Conservation (phyloP, 495 filamentous ascomycete species). For the Letharia lupina region DNA sequence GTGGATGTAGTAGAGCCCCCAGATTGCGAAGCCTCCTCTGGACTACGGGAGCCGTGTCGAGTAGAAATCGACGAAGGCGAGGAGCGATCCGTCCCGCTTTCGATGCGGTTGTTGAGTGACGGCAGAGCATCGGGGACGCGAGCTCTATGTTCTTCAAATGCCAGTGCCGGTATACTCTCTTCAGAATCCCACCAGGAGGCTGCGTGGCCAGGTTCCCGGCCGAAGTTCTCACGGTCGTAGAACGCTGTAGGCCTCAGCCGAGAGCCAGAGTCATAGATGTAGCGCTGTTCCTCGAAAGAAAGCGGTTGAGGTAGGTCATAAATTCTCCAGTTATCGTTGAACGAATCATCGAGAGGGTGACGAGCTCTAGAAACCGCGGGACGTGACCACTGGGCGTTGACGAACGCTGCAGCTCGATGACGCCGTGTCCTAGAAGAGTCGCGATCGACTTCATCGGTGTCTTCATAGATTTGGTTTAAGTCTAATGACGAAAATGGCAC, state of each 20-base stretch:
- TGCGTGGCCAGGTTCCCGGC: neutral
- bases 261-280: neutral
- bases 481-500: neutral
- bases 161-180: neutral
- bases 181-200: neutral
- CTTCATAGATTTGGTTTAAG: neutral
- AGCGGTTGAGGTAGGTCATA: neutral
- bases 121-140: neutral
- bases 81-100: neutral
- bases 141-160: neutral
- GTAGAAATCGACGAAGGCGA: neutral
- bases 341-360: neutral
- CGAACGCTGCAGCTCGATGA: neutral
- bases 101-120: neutral
- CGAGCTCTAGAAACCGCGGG: neutral
- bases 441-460: neutral
- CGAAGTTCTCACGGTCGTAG: neutral
- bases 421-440: neutral
- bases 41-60: neutral
- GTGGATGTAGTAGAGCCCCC: neutral
- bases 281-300: neutral
- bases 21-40: neutral
- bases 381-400: neutral
- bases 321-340: neutral
- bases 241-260: neutral